Conservation (phyloP, 139 green algal genomes). For the Chlorella sp. region DNA sequence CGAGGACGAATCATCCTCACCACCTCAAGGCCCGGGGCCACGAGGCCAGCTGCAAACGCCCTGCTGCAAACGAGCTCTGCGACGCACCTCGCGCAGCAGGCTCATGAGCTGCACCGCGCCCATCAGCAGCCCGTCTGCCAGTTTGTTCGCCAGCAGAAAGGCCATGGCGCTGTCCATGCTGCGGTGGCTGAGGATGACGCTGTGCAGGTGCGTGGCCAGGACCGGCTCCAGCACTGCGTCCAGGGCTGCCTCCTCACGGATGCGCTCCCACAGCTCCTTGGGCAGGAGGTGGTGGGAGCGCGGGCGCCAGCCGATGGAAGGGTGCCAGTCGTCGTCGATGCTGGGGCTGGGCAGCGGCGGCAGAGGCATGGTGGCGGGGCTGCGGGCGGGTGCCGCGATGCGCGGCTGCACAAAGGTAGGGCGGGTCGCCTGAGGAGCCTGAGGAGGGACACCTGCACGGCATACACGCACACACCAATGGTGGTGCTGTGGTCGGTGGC, state of each 20-base stretch:
- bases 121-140: conserved; percentile 77
- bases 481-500: too few relatives aligned
- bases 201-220: conserved; percentile 82
- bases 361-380: too few relatives aligned
- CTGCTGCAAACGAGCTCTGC: too few relatives aligned
- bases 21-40: too few relatives aligned
- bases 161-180: conserved; percentile 71
- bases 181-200: conserved; percentile 80
- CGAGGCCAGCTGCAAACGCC: too few relatives aligned
- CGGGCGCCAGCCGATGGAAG: conserved; percentile 43
- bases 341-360: too few relatives aligned
- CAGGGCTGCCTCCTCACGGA: conserved; percentile 42
- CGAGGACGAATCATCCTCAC: too few relatives aligned
- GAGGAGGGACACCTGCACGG: too few relatives aligned
- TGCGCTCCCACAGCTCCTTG: conserved; percentile 54
- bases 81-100: conserved; percentile 35
- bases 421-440: too few relatives aligned
- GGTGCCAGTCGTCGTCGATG: conserved; percentile 30
- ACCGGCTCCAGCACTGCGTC: conserved; percentile 68
- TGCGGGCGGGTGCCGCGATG: too few relatives aligned
- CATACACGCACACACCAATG: too few relatives aligned
- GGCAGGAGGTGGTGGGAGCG: conserved; percentile 42
- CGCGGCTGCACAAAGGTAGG: too few relatives aligned
- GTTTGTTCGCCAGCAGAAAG: conserved; percentile 94
- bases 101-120: conserved; percentile 46